Percentiles rank a stretch among this genome's conserved stretches.
phyloP scores from a whole-genome alignment of 2,329 filamentous ascomycete species.

The Lojkania enalia region DNA sequence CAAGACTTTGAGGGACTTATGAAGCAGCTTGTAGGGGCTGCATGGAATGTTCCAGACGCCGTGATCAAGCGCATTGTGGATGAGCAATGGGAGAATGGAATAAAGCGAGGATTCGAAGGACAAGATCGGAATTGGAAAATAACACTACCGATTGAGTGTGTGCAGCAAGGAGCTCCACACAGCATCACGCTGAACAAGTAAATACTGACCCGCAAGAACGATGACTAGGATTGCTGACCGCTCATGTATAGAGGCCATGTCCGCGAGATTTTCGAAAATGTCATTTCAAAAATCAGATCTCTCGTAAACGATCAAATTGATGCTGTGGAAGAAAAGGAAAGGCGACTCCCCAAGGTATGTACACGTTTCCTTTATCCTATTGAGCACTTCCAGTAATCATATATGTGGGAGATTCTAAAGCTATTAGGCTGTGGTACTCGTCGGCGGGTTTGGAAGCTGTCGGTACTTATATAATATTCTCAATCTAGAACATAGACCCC shows the following conservation, averaged over 20 bases:
- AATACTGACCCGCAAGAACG: background rate
- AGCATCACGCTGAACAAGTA: background rate
- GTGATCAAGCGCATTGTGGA: conserved; percentile 19
- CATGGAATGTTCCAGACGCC: conserved; percentile 7
- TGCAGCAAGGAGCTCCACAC: background rate
- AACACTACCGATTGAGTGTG: background rate
- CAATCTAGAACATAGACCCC: background rate
- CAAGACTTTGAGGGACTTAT: conserved; percentile 4
- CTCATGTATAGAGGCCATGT: background rate
- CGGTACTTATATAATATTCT: background rate
- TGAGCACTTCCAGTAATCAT: too few relatives aligned
- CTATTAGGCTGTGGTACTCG: background rate
- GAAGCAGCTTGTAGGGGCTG: conserved; percentile 2
- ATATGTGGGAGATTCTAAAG: too few relatives aligned
- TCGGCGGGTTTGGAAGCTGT: background rate
- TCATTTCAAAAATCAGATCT: background rate
- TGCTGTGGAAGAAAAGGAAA: background rate
- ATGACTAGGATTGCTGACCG: background rate
- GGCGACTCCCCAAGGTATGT: background rate
- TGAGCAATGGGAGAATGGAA: conserved; percentile 22
- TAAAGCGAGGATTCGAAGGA: conserved; percentile 16
- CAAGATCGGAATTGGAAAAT: background rate
- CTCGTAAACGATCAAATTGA: background rate
- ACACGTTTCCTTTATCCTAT: background rate
- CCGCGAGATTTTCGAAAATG: background rate